A percentile compares a stretch with the other conserved stretches of the same genome.
Conservation (phyloP, 257 asterid genomes). For the Orobanche coerulescens region DNA sequence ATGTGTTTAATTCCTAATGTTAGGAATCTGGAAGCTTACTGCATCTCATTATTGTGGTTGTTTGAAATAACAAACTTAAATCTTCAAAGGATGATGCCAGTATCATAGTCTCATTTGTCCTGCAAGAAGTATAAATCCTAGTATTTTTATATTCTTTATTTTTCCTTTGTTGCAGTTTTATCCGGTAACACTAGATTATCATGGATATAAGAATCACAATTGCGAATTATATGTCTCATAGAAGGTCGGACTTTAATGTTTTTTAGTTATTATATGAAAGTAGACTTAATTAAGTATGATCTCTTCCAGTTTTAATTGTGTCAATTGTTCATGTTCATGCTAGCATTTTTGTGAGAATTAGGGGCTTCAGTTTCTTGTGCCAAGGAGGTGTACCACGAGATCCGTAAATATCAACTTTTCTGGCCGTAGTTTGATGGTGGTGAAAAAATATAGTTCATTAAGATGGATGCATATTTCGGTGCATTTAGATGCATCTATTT, state of each 20-base stretch:
- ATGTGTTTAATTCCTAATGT: no score
- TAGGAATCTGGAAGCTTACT: no score
- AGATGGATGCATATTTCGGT: background rate
- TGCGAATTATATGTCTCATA: background rate
- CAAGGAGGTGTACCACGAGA: background rate
- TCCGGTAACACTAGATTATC: no score
- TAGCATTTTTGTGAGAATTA: background rate
- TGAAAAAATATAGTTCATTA: background rate
- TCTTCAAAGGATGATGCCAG: no score
- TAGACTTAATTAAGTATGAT: background rate
- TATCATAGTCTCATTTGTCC: no score
- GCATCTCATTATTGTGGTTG: no score
- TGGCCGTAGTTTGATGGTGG: background rate
- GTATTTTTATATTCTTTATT: no score
- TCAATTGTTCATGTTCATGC: background rate
- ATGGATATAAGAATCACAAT: no score
- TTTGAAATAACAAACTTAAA: no score
- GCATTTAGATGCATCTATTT: background rate
- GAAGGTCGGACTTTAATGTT: background rate
- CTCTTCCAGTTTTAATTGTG: background rate
- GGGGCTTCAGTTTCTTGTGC: constrained; percentile 11
- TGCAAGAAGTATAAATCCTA: no score
- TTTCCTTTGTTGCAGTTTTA: no score
- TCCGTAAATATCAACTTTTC: background rate
- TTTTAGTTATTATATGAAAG: constrained; percentile 5